Evolutionary conservation across 225 moss, liverwort and hornwort species (phyloP), one percentile per base, ranked within the genome.

Genomic region (Straminergon stramineum): DNA sequence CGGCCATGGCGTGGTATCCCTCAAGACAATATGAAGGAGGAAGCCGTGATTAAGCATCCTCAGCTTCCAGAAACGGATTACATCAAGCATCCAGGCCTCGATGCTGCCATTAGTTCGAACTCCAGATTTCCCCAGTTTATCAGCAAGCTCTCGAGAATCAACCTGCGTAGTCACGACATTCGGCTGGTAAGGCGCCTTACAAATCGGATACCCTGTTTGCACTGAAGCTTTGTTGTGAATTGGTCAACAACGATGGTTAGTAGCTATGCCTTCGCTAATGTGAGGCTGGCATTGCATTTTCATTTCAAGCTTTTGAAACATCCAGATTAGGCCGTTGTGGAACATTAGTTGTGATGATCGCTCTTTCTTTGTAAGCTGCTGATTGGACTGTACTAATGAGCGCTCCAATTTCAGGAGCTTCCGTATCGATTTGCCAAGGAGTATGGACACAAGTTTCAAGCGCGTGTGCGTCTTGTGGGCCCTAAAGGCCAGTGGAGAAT

Each of bases 381-480:
- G 83, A 37, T 55, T 66, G 57, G 22, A 66, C 13, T 37, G 52
- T 13, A 15, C 55, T 55, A 35, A 52, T 52, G 66, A 66, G 17
- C 65, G 35, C 28, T 34, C 65, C 84, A 57, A 28, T 85, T 85
- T 68, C 89, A 93, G 93, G 91, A 85, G 39, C 28, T 93, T 12
- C 93, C 91, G 12, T 2, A 24, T 52, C 17, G 2, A 11, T 89
- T 92, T 67, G 93, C 88, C 24, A 83, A 77, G 82, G 52, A 82
- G 55, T 51, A 85, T 48, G 89, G 87, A 31, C 87, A 91, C 71
- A 91, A 66, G 48, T 82, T 92, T 63, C 87, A 77, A 64, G 85
- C 63, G 71, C 84, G 9, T 9, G 89, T 86, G 11, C 7, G 26
- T 85, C 89, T 91, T 58, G 74, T 71, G 30, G 83, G 91, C 37